Conservation (phyloP, 805 yeast species). For the Metschnikowia kunwiensis region DNA sequence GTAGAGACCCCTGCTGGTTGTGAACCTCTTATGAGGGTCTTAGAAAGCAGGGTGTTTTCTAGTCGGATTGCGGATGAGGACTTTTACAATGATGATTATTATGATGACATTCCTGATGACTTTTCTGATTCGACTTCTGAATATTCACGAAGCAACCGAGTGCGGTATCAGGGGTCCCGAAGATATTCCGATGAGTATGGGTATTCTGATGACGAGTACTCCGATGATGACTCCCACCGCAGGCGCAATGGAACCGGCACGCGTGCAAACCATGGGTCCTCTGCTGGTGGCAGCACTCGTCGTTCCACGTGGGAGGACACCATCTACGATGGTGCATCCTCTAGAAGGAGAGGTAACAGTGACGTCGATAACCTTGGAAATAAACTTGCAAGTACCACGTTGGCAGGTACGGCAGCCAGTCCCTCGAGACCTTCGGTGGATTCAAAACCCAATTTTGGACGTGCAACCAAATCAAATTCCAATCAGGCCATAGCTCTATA, state of each 20-base stretch:
- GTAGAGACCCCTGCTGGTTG: constrained; percentile 93
- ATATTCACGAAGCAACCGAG: constrained; percentile 22
- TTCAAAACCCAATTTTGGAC: constrained; percentile 41
- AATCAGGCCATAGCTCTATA: constrained; percentile 88
- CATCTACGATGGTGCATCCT: constrained; percentile 53
- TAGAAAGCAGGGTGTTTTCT: constrained; percentile 81
- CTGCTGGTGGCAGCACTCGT: constrained; percentile 15
- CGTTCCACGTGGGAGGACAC: constrained; percentile 84
- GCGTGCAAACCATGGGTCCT: constrained; percentile 14
- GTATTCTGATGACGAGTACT: constrained; percentile 38
- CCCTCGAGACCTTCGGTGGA: constrained; percentile 36
- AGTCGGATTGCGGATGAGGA: constrained; percentile 48
- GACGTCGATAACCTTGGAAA: constrained; percentile 35
- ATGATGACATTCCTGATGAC: constrained; percentile 69
- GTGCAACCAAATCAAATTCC: constrained; percentile 37
- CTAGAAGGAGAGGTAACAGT: constrained; percentile 29
- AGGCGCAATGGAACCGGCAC: constrained; percentile 21
- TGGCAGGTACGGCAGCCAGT: constrained; percentile 26
- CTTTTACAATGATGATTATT: constrained; percentile 58
- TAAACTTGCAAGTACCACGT: constrained; percentile 34
- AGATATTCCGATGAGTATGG: constrained; percentile 31
- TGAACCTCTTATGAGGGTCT: constrained; percentile 79
- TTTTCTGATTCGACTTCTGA: constrained; percentile 58
- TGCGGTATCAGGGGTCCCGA: constrained; percentile 18
- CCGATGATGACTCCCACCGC: constrained; percentile 32